Conservation (phyloP, 2,329 filamentous ascomycete genomes). For the Ascocoryne sarcoides region DNA sequence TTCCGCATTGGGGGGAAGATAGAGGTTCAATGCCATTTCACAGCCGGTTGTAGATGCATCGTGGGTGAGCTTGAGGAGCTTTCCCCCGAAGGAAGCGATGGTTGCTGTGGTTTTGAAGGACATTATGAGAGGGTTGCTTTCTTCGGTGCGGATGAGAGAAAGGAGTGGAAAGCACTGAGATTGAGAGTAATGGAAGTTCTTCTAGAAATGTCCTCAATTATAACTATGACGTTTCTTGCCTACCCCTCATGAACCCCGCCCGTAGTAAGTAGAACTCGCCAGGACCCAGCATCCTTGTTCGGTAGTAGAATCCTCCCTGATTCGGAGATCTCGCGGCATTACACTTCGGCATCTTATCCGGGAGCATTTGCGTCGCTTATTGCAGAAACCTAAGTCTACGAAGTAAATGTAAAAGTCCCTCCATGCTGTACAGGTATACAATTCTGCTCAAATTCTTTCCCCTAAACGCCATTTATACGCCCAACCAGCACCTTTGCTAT, state of each 20-base stretch:
- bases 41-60: conserved; percentile 69
- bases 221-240: conserved; percentile 21
- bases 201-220: not conserved
- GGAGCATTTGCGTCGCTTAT: not conserved
- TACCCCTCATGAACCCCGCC: conserved; percentile 21
- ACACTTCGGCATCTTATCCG: conserved; percentile 7
- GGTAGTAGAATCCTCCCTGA: conserved; percentile 8
- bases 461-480: conserved; percentile 26
- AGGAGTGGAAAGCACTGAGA: too few relatives aligned
- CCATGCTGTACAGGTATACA: not conserved
- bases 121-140: conserved; percentile 42
- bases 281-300: conserved; percentile 14
- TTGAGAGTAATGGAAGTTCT: conserved; percentile 1
- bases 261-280: conserved; percentile 1
- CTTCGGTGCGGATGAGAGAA: not conserved
- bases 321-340: conserved; percentile 20
- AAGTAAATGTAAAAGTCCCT: not conserved
- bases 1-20: conserved; percentile 65
- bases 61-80: conserved; percentile 90
- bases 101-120: conserved; percentile 81
- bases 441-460: conserved; percentile 3
- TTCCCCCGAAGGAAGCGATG: conserved; percentile 87
- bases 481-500: conserved; percentile 21
- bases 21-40: conserved; percentile 89
- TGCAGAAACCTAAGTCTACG: not conserved